phyloP scores from a whole-genome alignment of 139 green algal genomes.

The Tetraselmis chui region DNA sequence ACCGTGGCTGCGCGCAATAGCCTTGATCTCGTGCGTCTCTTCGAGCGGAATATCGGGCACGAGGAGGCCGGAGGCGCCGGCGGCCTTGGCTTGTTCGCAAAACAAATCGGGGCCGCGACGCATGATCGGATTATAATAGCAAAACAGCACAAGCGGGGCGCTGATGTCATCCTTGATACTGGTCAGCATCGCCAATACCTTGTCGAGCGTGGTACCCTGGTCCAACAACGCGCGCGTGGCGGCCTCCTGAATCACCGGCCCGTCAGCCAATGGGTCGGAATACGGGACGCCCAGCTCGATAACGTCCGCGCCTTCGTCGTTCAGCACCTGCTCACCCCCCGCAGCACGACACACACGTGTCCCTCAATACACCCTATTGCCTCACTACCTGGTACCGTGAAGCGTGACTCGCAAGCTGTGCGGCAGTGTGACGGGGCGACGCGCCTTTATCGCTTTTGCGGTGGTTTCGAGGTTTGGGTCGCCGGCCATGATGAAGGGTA shows the following conservation, averaged over 20 bases:
- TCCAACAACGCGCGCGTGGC: constrained; percentile 76
- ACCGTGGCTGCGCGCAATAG: constrained; percentile 47
- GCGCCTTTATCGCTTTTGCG: constrained; percentile 56
- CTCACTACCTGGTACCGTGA: no score
- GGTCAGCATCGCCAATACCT: constrained; percentile 64
- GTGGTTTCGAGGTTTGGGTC: constrained; percentile 91
- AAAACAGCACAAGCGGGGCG: constrained; percentile 93
- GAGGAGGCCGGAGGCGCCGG: constrained; percentile 85
- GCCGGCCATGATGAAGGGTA: constrained; percentile 91
- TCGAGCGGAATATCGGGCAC: constrained; percentile 96
- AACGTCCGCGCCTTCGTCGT: constrained; percentile 76
- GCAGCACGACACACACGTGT: no score
- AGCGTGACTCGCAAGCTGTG: no score
- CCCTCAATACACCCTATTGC: no score
- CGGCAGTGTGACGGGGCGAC: no score
- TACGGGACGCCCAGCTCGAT: constrained; percentile 98
- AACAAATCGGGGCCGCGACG: constrained; percentile 75
- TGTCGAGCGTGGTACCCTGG: constrained; percentile 64
- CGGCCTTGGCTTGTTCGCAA: constrained; percentile 70
- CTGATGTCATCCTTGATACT: constrained; percentile 43
- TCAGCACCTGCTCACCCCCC: constrained; percentile 47
- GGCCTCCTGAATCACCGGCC: constrained; percentile 87
- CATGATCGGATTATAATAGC: constrained; percentile 99
- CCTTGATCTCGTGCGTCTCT: constrained; percentile 77
- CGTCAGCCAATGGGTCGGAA: constrained; percentile 92